These are phyloP conservation scores for Calonectria pteridis DNA, from an alignment of 2,329 filamentous ascomycete genomes.

Conservation along the genomic window DNA sequence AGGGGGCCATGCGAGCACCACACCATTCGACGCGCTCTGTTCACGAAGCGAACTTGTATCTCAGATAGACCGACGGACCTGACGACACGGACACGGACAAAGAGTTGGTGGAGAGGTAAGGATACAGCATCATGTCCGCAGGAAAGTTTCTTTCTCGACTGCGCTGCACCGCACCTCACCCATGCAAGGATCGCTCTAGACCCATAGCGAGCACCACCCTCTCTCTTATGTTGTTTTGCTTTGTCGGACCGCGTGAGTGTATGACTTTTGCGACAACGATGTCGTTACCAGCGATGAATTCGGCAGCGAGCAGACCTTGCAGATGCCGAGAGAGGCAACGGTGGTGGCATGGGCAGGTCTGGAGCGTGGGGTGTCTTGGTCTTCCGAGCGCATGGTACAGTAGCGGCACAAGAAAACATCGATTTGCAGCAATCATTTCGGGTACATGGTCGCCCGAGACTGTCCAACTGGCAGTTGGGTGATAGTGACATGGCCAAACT, in stretches of 20 bases:
- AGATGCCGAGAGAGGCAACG: slow-evolving; percentile 35
- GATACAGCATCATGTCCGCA: not conserved
- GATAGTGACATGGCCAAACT: slow-evolving; percentile 17
- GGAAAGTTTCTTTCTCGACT: slow-evolving; percentile 2
- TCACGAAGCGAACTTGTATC: not conserved
- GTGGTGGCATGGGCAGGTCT: slow-evolving; percentile 12
- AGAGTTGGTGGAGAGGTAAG: slow-evolving; percentile 5
- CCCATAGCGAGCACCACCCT: slow-evolving; percentile 32
- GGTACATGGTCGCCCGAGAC: slow-evolving; percentile 42
- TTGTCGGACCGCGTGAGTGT: slow-evolving; percentile 28
- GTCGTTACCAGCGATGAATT: slow-evolving; percentile 25
- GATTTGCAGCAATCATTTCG: slow-evolving; percentile 47
- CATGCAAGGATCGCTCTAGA: slow-evolving; percentile 37
- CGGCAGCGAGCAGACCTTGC: not conserved
- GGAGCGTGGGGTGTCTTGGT: not conserved
- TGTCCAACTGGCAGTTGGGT: slow-evolving; percentile 17
- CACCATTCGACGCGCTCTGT: slow-evolving; percentile 7
- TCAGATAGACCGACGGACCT: slow-evolving; percentile 9
- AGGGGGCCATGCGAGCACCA: slow-evolving; percentile 18
- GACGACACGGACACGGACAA: slow-evolving; percentile 19
- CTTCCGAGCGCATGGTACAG: not conserved
- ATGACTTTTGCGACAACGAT: slow-evolving; percentile 37
- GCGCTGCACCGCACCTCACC: slow-evolving; percentile 12
- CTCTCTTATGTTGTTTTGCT: slow-evolving; percentile 28
- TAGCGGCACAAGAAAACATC: slow-evolving; percentile 26